Percentiles rank a stretch among this genome's conserved stretches.
Conservation (phyloP, 2,329 filamentous ascomycete species). For the Talaromyces sp. region DNA sequence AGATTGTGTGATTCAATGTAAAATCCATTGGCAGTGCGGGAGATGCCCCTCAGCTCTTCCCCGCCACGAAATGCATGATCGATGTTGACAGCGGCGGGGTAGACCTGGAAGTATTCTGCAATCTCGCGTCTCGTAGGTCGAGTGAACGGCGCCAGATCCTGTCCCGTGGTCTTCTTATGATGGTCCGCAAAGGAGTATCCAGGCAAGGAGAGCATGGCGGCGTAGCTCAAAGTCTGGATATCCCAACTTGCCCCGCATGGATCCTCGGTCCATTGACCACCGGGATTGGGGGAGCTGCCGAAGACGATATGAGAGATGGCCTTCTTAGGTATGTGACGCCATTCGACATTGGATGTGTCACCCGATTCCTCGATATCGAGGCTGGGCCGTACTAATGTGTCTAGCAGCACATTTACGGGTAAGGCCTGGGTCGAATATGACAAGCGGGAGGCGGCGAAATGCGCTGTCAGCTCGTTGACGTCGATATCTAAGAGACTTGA, state of each 20-base stretch:
- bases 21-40: slow-evolving; percentile 51
- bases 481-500: slow-evolving; percentile 53
- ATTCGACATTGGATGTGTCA: slow-evolving; percentile 55
- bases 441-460: slow-evolving; percentile 60
- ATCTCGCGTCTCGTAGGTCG: slow-evolving; percentile 59
- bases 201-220: slow-evolving; percentile 63
- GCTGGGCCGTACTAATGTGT: slow-evolving; percentile 61
- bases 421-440: slow-evolving; percentile 65
- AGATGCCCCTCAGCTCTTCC: slow-evolving; percentile 47
- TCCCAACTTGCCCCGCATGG: slow-evolving; percentile 56
- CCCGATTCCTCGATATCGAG: slow-evolving; percentile 60
- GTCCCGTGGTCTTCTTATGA: slow-evolving; percentile 46
- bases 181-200: slow-evolving; percentile 62
- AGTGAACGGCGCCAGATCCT: slow-evolving; percentile 54
- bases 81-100: slow-evolving; percentile 58
- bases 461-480: slow-evolving; percentile 55
- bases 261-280: slow-evolving; percentile 64
- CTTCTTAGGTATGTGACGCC: slow-evolving; percentile 55
- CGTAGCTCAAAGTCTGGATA: slow-evolving; percentile 64
- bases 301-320: slow-evolving; percentile 58
- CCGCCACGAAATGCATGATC: slow-evolving; percentile 49
- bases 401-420: slow-evolving; percentile 62
- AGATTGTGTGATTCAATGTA: slow-evolving; percentile 56
- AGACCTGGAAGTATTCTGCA: slow-evolving; percentile 58
- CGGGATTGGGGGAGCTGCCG: slow-evolving; percentile 54